These are phyloP conservation scores for Eurotiales sp. DNA, from an alignment of 2,329 filamentous ascomycete species.

Conservation along the genomic window DNA sequence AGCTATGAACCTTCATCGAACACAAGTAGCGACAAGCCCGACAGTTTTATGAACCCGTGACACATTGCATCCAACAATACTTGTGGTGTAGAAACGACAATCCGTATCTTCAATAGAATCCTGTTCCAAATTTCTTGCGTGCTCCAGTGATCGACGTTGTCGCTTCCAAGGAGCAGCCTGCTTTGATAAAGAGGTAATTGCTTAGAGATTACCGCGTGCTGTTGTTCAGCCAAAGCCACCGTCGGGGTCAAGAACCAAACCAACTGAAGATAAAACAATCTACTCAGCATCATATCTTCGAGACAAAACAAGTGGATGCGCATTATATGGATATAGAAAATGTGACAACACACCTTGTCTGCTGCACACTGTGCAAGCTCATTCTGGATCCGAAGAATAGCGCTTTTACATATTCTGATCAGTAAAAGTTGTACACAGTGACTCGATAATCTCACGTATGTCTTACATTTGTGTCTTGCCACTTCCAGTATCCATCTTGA, in stretches of 20 bases:
- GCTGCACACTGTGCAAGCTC: conserved; percentile 56
- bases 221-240: conserved; percentile 64
- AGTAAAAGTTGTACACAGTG: background rate
- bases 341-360: conserved; percentile 51
- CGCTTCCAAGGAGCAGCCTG: conserved; percentile 62
- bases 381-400: conserved; percentile 62
- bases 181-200: conserved; percentile 58
- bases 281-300: background rate
- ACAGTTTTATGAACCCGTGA: conserved; percentile 69
- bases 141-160: conserved; percentile 71
- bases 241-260: conserved; percentile 75
- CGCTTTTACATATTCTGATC: conserved; percentile 41
- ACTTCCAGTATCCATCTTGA: conserved; percentile 73
- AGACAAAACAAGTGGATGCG: too few species aligned
- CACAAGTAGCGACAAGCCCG: conserved; percentile 63
- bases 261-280: conserved; percentile 24
- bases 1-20: conserved; percentile 94
- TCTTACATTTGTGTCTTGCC: conserved; percentile 74
- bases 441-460: background rate
- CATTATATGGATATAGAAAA: too few species aligned
- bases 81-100: conserved; percentile 76
- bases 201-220: conserved; percentile 55
- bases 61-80: conserved; percentile 69
- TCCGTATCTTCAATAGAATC: conserved; percentile 59
- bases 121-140: conserved; percentile 63